Evolutionary conservation across 2,329 filamentous ascomycete genomes (phyloP).

Genomic region (Alternaria sp.): DNA sequence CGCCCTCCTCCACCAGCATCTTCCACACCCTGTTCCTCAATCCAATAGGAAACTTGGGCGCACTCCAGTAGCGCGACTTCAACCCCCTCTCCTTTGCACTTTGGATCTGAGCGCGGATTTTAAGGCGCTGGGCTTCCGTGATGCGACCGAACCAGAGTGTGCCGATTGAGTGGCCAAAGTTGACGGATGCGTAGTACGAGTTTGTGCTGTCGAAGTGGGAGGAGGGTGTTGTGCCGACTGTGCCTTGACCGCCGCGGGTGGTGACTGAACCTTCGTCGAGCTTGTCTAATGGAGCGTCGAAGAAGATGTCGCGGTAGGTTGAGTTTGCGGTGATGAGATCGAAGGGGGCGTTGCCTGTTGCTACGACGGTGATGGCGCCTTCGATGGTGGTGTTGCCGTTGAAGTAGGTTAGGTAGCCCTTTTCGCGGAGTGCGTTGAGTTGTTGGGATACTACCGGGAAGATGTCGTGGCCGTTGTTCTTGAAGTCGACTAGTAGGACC

Average conservation of each 20-base stretch:
- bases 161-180: constrained; percentile 63
- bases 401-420: constrained; percentile 59
- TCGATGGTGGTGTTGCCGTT: constrained; percentile 51
- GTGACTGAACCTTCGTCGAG: constrained; percentile 40
- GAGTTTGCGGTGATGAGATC: constrained; percentile 54
- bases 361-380: constrained; percentile 60
- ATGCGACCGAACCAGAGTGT: constrained; percentile 57
- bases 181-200: constrained; percentile 70
- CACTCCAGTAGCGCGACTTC: constrained; percentile 63
- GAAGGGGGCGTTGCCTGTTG: constrained; percentile 60
- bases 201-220: constrained; percentile 57
- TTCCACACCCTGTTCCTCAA: constrained; percentile 63
- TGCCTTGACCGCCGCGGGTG: constrained; percentile 51
- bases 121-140: constrained; percentile 52
- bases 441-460: constrained; percentile 49
- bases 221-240: constrained; percentile 47
- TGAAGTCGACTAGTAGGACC: constrained; percentile 61
- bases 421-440: constrained; percentile 56
- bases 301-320: constrained; percentile 62
- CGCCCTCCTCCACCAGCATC: constrained; percentile 60
- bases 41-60: constrained; percentile 61
- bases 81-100: constrained; percentile 60
- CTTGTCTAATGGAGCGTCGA: constrained; percentile 56
- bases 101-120: constrained; percentile 59
- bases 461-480: constrained; percentile 46